Conservation (phyloP, 306 rosid genomes). For the Hippophae tibetana region DNA sequence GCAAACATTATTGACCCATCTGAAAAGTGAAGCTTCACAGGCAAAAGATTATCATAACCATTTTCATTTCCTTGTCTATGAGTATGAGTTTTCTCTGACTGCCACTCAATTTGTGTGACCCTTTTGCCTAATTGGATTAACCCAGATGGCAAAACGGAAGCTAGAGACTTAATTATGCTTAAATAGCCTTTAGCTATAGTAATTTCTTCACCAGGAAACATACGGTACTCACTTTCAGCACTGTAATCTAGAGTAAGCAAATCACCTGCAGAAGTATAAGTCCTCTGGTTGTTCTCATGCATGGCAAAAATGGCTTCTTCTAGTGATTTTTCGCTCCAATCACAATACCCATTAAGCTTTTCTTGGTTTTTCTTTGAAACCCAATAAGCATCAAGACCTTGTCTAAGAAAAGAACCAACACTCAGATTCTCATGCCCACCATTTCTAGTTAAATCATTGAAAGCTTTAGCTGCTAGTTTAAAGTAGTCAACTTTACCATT, state of each 20-base stretch:
- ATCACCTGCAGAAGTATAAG: constrained; percentile 84
- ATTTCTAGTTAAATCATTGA: constrained; percentile 11
- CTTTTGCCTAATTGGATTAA: constrained; percentile 55
- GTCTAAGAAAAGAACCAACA: constrained; percentile 55
- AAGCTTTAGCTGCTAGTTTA: constrained; percentile 31
- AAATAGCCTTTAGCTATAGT: constrained; percentile 82
- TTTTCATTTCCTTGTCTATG: constrained; percentile 14
- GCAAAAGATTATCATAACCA: constrained; percentile 30
- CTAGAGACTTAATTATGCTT: constrained; percentile 53
- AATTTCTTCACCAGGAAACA: constrained; percentile 89
- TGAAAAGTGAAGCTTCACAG: constrained; percentile 69
- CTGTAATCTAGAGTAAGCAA: constrained; percentile 49
- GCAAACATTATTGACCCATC: constrained; percentile 67
- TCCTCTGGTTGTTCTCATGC: constrained; percentile 71
- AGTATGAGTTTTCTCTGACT: constrained; percentile 9
- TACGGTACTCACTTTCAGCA: constrained; percentile 74
- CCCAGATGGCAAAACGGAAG: constrained; percentile 72
- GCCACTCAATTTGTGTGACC: constrained; percentile 68
- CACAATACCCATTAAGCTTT: constrained; percentile 36
- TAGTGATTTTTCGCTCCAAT: constrained; percentile 48
- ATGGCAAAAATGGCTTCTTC: constrained; percentile 71
- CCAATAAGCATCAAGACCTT: constrained; percentile 56
- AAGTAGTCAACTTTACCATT: constrained; percentile 14
- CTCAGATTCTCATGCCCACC: constrained; percentile 34
- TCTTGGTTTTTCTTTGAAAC: constrained; percentile 29